These are phyloP conservation scores for Hypomontagnella submonticulosa DNA, from an alignment of 495 filamentous ascomycete genomes.

Conservation along the genomic window DNA sequence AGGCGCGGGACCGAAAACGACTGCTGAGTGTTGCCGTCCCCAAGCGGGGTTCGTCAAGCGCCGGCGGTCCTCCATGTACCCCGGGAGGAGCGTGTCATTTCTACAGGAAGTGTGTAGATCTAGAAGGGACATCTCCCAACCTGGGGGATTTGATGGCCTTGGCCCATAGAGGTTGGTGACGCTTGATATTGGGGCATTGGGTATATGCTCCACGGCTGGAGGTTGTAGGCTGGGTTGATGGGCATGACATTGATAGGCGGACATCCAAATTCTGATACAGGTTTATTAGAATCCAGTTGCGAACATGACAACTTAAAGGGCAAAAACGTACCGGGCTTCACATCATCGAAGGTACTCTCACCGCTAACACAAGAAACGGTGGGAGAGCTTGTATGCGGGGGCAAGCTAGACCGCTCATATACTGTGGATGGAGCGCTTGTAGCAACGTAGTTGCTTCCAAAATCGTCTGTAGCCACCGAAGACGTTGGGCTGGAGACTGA, in stretches of 20 bases:
- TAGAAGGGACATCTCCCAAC: slow-evolving; percentile 34
- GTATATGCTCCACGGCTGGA: slow-evolving; percentile 46
- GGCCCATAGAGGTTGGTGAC: slow-evolving; percentile 20
- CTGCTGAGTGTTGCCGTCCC: slow-evolving; percentile 5
- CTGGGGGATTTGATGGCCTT: slow-evolving; percentile 18
- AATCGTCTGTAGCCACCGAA: slow-evolving; percentile 53
- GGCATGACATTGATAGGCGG: slow-evolving; percentile 38
- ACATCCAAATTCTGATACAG: slow-evolving; percentile 44
- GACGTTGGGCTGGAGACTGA: slow-evolving; percentile 57
- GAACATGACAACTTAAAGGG: background rate
- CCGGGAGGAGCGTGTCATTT: slow-evolving; percentile 14
- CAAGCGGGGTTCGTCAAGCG: slow-evolving; percentile 8
- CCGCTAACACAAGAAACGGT: slow-evolving; percentile 32
- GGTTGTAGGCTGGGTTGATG: slow-evolving; percentile 41
- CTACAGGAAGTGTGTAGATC: slow-evolving; percentile 9
- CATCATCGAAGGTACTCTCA: slow-evolving; percentile 41
- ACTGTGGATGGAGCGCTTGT: slow-evolving; percentile 52
- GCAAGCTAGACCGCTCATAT: slow-evolving; percentile 47
- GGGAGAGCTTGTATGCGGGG: slow-evolving; percentile 35
- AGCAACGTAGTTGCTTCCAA: slow-evolving; percentile 50
- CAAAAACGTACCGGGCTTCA: slow-evolving; percentile 44
- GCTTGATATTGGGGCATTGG: slow-evolving; percentile 43
- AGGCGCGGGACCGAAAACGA: slow-evolving; percentile 18
- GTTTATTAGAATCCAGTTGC: slow-evolving; percentile 31
- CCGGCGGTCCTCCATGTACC: slow-evolving; percentile 24